Percentiles rank a stretch among this genome's conserved stretches.
phyloP scores from a whole-genome alignment of 352 stramenopile genomes.

The Thalassiosira exigua region DNA sequence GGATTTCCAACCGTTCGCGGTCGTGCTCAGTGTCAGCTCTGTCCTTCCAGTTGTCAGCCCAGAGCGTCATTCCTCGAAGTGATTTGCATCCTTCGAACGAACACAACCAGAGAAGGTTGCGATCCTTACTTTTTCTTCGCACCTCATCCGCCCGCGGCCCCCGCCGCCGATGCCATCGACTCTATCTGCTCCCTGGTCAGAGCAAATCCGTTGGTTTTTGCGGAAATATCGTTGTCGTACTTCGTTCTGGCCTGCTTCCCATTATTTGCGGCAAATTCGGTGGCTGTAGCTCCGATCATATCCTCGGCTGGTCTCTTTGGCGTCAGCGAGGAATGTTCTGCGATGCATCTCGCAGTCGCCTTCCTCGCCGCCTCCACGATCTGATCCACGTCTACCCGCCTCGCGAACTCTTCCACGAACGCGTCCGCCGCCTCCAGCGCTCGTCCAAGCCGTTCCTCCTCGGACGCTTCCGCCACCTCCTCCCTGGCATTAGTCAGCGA shows the following conservation, averaged over 20 bases:
- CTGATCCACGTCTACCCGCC: slow-evolving; percentile 67
- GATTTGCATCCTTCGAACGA: neutral
- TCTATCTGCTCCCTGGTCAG: slow-evolving; percentile 61
- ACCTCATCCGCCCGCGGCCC: slow-evolving; percentile 53
- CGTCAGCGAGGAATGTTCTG: neutral
- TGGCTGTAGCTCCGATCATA: neutral
- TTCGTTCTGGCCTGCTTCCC: slow-evolving; percentile 10
- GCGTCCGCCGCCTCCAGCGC: slow-evolving; percentile 52
- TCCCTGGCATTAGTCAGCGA: slow-evolving; percentile 45
- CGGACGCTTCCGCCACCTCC: slow-evolving; percentile 31
- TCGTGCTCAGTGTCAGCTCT: neutral
- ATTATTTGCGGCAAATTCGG: neutral
- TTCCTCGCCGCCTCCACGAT: slow-evolving; percentile 62
- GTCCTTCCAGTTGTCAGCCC: neutral
- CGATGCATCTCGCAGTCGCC: neutral
- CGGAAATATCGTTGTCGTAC: neutral
- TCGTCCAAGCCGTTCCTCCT: neutral
- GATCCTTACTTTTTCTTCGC: slow-evolving; percentile 40
- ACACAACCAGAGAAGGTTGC: neutral
- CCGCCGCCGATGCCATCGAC: slow-evolving; percentile 39
- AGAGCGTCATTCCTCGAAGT: slow-evolving; percentile 33
- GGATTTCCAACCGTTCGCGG: neutral
- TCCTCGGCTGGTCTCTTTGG: neutral
- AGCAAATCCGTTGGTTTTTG: slow-evolving; percentile 3
- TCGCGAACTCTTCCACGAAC: slow-evolving; percentile 71